phyloP scores from a whole-genome alignment of 768 basidiomycete genomes.

The Pleurotus pulmonarius region DNA sequence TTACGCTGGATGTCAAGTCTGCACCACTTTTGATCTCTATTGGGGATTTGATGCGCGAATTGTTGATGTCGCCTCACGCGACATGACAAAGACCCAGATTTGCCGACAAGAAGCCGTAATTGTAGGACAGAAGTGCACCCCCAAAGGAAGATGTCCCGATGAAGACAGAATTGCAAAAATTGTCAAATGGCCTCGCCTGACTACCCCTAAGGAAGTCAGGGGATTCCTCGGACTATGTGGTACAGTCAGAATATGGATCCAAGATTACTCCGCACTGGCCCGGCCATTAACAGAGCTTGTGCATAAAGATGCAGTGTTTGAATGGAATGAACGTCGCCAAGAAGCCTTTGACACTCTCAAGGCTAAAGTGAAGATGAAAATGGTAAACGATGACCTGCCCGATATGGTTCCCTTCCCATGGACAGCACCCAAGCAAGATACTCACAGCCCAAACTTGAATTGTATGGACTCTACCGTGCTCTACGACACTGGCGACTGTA shows the following conservation, averaged over 20 bases:
- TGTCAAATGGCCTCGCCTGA: constrained; percentile 15
- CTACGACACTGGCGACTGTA: constrained; percentile 20
- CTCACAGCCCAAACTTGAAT: constrained; percentile 27
- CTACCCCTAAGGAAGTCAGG: constrained; percentile 15
- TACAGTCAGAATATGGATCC: constrained; percentile 19
- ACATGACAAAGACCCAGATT: constrained; percentile 26
- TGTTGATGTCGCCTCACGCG: constrained; percentile 10
- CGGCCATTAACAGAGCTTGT: constrained; percentile 16
- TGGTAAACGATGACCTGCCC: constrained; percentile 14
- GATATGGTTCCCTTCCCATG: constrained; percentile 26
- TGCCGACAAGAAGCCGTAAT: constrained; percentile 17
- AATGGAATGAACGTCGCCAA: constrained; percentile 16
- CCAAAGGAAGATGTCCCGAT: constrained; percentile 25
- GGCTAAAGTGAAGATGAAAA: constrained; percentile 13
- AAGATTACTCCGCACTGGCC: constrained; percentile 11
- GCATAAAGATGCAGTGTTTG: constrained; percentile 16
- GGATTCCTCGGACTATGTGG: constrained; percentile 21
- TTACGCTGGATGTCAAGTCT: constrained; percentile 14
- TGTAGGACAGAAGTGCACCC: constrained; percentile 28
- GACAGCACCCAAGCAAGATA: constrained; percentile 22
- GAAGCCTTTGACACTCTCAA: constrained; percentile 19
- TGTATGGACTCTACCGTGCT: constrained; percentile 24
- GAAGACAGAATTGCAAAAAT: constrained; percentile 21
- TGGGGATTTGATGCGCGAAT: constrained; percentile 15
- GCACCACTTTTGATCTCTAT: constrained; percentile 13